Evolutionary conservation across 208 protist species (phyloP), one percentile per base, ranked within the genome.

Genomic region (Acanthamoeba divionensis): DNA sequence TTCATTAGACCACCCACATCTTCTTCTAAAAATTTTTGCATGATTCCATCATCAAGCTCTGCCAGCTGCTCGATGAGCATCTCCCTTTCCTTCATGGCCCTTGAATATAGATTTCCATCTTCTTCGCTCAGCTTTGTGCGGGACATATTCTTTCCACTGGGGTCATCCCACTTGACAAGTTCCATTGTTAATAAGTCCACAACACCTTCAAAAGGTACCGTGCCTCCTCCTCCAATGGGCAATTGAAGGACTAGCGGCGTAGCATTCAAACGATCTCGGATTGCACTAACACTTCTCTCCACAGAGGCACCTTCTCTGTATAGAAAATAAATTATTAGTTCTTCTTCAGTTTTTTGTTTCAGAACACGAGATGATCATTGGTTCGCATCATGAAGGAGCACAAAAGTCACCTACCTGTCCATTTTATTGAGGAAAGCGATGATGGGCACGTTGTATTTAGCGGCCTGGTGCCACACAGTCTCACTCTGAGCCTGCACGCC

Each of bases 341-440:
- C n/a, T n/a, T n/a, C n/a, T n/a, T n/a, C n/a, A n/a, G n/a, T n/a
- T n/a, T n/a, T n/a, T n/a, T n/a, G n/a, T n/a, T n/a, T n/a, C n/a
- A 57, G 52, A 15, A 57, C n/a, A 15, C 52, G 52, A 24, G n/a
- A 15, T 57, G n/a, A 57, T 57, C 52, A 57, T 24, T n/a, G 52
- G 52, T 57, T 57, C 18, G 2, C 55, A 29, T 2, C 55, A 9
- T n/a, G 31, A 63, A n/a, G n/a, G n/a, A n/a, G n/a, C n/a, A n/a
- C 24, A 9, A 18, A 26, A 21, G 82, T n/a, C 86, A 97, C 97
- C 65, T 95, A 95, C 91, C 98, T 96, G 91, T 99, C 98, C 97
- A 99, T 98, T 90, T 99, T 99, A 91, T 99, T 99, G 33, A 98
- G 44, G 60, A 97, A 98, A 8, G 94, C 96, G 29, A 99, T 89